Evolutionary conservation across 805 yeast species (phyloP).

Genomic region (Hyphopichia homilentoma): DNA sequence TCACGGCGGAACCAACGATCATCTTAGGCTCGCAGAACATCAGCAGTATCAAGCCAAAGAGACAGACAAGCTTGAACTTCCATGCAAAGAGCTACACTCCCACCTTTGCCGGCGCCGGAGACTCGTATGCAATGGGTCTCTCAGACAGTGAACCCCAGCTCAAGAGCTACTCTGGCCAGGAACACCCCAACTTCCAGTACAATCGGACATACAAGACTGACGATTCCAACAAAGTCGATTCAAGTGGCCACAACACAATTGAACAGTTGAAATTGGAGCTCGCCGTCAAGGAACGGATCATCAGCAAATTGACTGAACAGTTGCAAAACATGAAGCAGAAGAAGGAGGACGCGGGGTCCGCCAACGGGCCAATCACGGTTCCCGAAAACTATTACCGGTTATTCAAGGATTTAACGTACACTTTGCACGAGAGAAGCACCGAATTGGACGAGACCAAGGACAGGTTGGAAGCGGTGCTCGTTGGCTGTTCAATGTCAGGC

Average conservation of each 20-base stretch:
- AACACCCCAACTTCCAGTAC: too few relatives aligned
- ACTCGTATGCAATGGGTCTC: too few relatives aligned
- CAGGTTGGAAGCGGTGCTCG: slow-evolving; percentile 58
- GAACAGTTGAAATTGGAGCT: slow-evolving; percentile 48
- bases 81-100: slow-evolving; percentile 32
- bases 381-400: slow-evolving; percentile 45
- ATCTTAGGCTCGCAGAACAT: too few relatives aligned
- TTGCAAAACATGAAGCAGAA: slow-evolving; percentile 15
- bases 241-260: too few relatives aligned
- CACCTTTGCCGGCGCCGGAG: slow-evolving; percentile 6
- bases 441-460: slow-evolving; percentile 61
- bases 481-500: slow-evolving; percentile 21
- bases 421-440: slow-evolving; percentile 41
- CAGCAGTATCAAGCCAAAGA: too few relatives aligned
- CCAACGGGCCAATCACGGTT: slow-evolving; percentile 19
- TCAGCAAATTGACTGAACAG: slow-evolving; percentile 33
- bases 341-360: slow-evolving; percentile 5
- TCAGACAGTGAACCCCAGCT: neutral
- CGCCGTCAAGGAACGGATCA: slow-evolving; percentile 49
- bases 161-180: slow-evolving; percentile 2
- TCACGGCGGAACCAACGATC: too few relatives aligned
- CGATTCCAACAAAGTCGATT: too few relatives aligned
- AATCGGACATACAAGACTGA: too few relatives aligned
- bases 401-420: slow-evolving; percentile 45
- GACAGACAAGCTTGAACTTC: slow-evolving; percentile 18